These are phyloP conservation scores for Wickerhamiella kurtzmanii DNA, from an alignment of 805 yeast genomes.

Conservation along the genomic window DNA sequence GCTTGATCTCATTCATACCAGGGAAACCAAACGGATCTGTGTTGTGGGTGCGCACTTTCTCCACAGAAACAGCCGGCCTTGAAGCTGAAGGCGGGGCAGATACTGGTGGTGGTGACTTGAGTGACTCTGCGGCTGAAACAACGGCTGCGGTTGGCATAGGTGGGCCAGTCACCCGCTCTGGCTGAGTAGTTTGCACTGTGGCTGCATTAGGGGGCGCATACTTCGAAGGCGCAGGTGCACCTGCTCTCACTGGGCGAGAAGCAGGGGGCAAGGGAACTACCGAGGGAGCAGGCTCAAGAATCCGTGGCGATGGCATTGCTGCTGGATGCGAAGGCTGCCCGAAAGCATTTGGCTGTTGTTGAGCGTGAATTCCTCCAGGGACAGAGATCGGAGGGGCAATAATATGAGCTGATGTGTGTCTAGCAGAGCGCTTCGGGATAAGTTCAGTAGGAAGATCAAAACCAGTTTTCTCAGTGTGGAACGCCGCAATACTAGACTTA, in stretches of 20 bases:
- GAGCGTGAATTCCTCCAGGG: neutral
- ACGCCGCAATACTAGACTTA: conserved; percentile 13
- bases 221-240: neutral
- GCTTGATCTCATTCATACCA: neutral
- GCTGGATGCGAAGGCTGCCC: neutral
- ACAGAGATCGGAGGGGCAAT: neutral
- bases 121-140: neutral
- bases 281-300: too few relatives aligned
- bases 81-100: neutral
- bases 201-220: neutral
- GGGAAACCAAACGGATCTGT: neutral
- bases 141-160: neutral
- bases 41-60: neutral
- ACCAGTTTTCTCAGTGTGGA: conserved; percentile 20
- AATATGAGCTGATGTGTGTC: conserved; percentile 13
- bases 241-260: neutral
- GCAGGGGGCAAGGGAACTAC: neutral
- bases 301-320: too few relatives aligned
- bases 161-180: neutral
- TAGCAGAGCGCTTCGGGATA: conserved; percentile 18
- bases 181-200: neutral
- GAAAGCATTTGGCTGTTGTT: neutral
- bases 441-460: conserved; percentile 26
- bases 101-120: neutral
- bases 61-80: neutral